Base-by-base conservation (phyloP, 139 green algal genomes). In the Chlorella sorokiniana region DNA sequence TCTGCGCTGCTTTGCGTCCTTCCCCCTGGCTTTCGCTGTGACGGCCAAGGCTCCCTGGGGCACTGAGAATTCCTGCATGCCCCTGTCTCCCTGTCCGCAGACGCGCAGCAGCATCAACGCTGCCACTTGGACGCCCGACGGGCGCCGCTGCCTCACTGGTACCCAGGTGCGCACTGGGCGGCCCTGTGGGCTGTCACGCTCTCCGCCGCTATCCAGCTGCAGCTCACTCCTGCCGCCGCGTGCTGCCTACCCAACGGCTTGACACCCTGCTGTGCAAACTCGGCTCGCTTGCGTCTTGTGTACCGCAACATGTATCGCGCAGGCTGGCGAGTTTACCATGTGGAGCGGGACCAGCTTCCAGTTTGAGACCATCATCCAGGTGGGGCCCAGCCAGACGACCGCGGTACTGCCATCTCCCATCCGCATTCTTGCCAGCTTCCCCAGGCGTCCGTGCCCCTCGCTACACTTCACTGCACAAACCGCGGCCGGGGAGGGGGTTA, bases 361-460 rank as follows among this genome's bases (percentile, higher is more conserved):
- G 62, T 97, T 95, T 78, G 95, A 98, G 82, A 94, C 89, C 40
- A 93, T 96, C 76, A 86, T 98, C 69, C 94, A 96, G 87, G 87
- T 89, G 69, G 27, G 59, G 1, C 6, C 48, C 48, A 16, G 22
- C 59, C 20, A 16, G 59, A n/a, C 22, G 59, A n/a, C 22, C 25
- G 22, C 59, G 11, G 59, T 31, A 31, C 59, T 65, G 7, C 22
- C 59, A 65, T 37, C 7, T 16, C 22, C 20, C 59, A 65, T n/a
- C 25, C 25, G 59, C 59, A 65, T 31, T n/a, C 22, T 16, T 65
- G 59, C 59, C 20, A 11, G 22, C 59, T 7, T 31, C 7, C 22
- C 25, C 16, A n/a, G n/a, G n/a, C n/a, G n/a, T n/a, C n/a, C n/a
- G n/a, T n/a, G n/a, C n/a, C n/a, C n/a, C n/a, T n/a, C n/a, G n/a